Evolutionary conservation across 1,284 basidiomycete genomes (phyloP).

Genomic region (Pyrrhoderma lamaoense): DNA sequence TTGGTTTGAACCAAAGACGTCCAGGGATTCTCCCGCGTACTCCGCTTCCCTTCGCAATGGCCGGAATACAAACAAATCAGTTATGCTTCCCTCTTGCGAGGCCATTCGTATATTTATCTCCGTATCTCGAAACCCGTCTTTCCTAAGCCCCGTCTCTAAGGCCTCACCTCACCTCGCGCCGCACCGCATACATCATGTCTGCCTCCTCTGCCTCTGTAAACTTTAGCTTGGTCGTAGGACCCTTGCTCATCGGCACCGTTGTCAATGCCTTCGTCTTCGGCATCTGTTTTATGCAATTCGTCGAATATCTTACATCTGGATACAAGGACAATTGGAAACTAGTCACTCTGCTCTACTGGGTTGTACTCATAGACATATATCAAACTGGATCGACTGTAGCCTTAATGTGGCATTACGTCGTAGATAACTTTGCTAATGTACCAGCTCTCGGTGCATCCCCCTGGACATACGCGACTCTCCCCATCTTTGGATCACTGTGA

Average conservation of each 20-base stretch:
- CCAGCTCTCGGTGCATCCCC: slow-evolving; percentile 22
- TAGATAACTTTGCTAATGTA: slow-evolving; percentile 27
- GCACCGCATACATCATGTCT: background rate
- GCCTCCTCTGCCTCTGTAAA: slow-evolving; percentile 22
- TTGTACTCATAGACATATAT: slow-evolving; percentile 28
- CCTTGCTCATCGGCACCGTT: slow-evolving; percentile 32
- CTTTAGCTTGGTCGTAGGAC: slow-evolving; percentile 24
- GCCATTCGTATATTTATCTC: background rate
- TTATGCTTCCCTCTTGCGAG: background rate
- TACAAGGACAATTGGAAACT: slow-evolving; percentile 21
- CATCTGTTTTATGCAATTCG: slow-evolving; percentile 26
- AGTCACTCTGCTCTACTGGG: slow-evolving; percentile 27
- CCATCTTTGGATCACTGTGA: slow-evolving; percentile 23
- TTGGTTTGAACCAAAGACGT: background rate
- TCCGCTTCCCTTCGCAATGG: background rate
- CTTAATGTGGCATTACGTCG: slow-evolving; percentile 29
- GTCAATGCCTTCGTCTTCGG: slow-evolving; percentile 27
- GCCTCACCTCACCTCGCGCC: background rate
- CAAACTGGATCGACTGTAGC: slow-evolving; percentile 27
- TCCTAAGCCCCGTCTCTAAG: background rate
- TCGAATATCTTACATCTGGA: slow-evolving; percentile 22
- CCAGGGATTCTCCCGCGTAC: background rate
- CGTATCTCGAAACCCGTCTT: background rate
- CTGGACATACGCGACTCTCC: slow-evolving; percentile 30
- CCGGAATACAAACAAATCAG: background rate